These are phyloP conservation scores for Tritrichomonas musculus DNA, from an alignment of 208 protist species.

Conservation along the genomic window DNA sequence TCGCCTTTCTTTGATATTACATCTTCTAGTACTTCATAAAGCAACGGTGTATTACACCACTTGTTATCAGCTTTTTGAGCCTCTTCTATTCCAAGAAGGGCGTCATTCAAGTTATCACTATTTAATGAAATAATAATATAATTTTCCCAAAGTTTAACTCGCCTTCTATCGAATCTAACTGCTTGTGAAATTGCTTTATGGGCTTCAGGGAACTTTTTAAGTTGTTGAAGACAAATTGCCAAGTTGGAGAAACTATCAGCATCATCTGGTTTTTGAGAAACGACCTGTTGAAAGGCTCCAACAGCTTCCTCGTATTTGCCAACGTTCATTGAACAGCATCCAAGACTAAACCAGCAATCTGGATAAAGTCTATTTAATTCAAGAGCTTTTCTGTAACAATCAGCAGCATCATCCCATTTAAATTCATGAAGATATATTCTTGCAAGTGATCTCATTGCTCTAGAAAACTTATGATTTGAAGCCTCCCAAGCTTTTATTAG, in stretches of 20 bases:
- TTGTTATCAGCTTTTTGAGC: not conserved
- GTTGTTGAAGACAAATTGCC: not conserved
- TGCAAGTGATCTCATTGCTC: not conserved
- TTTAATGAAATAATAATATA: constrained; percentile 18
- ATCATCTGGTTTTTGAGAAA: not conserved
- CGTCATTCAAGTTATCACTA: not conserved
- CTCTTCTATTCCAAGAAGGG: not conserved
- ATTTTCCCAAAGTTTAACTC: constrained; percentile 5
- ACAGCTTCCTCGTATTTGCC: not conserved
- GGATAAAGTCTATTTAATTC: not conserved
- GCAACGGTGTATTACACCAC: constrained; percentile 19
- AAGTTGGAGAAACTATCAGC: not conserved
- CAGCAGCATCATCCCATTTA: not conserved
- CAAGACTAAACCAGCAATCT: not conserved
- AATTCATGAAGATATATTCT: not conserved
- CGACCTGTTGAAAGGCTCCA: not conserved
- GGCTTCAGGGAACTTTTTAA: not conserved
- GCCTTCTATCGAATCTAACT: not conserved
- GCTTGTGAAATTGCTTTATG: constrained; percentile 28
- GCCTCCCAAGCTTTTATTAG: not conserved
- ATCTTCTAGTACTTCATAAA: not conserved
- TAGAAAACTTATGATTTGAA: not conserved
- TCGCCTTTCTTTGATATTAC: not conserved
- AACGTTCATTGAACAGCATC: not conserved
- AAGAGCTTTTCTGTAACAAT: not conserved